Evolutionary conservation across 345 rosid genomes (phyloP), one percentile per base, ranked within the genome.

Genomic region (Hirschfeldia incana): DNA sequence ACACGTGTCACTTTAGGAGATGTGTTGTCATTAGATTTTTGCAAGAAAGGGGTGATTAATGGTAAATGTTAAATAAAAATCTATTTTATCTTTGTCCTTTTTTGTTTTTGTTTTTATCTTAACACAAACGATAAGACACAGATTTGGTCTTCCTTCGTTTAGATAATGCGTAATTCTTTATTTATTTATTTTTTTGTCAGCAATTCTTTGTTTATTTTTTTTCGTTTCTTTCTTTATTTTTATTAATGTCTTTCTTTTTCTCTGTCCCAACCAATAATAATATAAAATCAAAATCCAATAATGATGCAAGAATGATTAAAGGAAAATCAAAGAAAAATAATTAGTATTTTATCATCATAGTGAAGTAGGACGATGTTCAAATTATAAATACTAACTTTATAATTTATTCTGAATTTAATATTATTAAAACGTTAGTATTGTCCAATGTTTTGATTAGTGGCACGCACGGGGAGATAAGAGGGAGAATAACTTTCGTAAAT

Each of bases 231-330:
- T 21, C 21, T 29, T 29, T 29, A 0, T 2, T 0, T 2, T 71
- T 8, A 33, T 55, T 17, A 55, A 53, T 61, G 8, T 29, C 69
- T 17, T 17, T 64, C 34, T 42, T 28, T 36, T 51, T 1, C 11
- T 27, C 28, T 3, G 69, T 73, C 76, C 39, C 58, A 72, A 39
- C 29, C 10, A 28, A 33, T 29, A 17, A 8, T 73, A 30, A 30
- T 73, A 62, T 44, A 15, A 42, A 62, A 39, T 9, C 30, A 10
- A 16, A 46, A 63, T 0, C 44, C 33, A 63, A 73, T 44, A 63
- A 63, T 63, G 69, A 46, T 73, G 34, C 70, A 46, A 73, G 13
- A 33, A 46, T 73, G 46, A 73, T 46, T 63, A 62, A 42, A 72
- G 59, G 30, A 36, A 36, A 8, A 9, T 5, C 0, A 17, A 65